phyloP scores from a whole-genome alignment of 1,284 basidiomycete species.

The Malassezia japonica region DNA sequence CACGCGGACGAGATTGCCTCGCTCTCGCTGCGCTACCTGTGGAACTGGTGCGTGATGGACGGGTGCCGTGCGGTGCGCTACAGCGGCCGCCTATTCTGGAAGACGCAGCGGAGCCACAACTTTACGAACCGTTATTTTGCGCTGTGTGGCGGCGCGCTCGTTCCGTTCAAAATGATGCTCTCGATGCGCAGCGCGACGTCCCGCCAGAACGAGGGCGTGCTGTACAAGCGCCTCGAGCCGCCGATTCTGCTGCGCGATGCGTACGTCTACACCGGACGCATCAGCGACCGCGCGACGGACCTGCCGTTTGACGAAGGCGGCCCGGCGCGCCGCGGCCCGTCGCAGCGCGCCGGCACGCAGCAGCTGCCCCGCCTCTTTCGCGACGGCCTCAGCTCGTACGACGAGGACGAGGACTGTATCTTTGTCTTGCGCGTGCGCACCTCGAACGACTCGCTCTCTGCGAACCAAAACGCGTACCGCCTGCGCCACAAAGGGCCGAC shows the following conservation, averaged over 20 bases:
- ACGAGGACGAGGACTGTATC: constrained; percentile 46
- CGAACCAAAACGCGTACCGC: constrained; percentile 3
- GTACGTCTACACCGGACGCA: constrained; percentile 42
- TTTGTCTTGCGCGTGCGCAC: constrained; percentile 41
- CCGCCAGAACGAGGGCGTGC: constrained; percentile 47
- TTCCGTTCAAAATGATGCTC: constrained; percentile 35
- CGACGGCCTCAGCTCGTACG: constrained; percentile 36
- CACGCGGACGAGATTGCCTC: constrained; percentile 47
- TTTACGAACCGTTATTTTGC: constrained; percentile 35
- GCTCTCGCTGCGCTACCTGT: constrained; percentile 58
- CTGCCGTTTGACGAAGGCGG: constrained; percentile 12
- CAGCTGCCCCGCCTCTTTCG: constrained; percentile 37
- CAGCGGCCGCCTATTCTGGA: constrained; percentile 58
- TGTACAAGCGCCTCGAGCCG: constrained; percentile 36
- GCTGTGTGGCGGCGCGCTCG: constrained; percentile 37
- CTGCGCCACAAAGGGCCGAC: not conserved
- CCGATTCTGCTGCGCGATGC: constrained; percentile 42
- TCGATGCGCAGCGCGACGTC: constrained; percentile 33
- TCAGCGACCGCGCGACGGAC: constrained; percentile 4
- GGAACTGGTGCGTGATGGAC: constrained; percentile 70
- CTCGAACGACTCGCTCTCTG: constrained; percentile 19
- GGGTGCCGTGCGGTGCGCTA: constrained; percentile 64
- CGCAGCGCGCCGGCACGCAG: not conserved
- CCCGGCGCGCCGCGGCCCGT: constrained; percentile 17
- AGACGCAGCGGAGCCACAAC: constrained; percentile 43